phyloP scores from a whole-genome alignment of 768 basidiomycete genomes.

The Lentinula detonsa region DNA sequence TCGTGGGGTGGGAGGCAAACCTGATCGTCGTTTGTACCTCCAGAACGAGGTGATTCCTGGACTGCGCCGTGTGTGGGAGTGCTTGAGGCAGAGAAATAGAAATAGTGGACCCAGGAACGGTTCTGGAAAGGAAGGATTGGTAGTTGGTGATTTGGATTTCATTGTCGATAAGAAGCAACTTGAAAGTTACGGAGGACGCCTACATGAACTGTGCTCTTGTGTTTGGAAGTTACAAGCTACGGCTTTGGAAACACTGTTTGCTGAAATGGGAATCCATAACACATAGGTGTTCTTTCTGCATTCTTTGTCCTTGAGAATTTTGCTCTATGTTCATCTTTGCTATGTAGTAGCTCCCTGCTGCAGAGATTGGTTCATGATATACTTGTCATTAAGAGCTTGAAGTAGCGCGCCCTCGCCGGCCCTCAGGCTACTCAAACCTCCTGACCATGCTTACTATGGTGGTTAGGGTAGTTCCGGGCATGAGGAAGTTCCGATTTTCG shows the following conservation, averaged over 20 bases:
- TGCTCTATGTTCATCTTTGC: no score
- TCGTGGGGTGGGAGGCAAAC: constrained; percentile 16
- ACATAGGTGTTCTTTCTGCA: no score
- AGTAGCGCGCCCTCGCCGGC: no score
- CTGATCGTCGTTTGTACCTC: constrained; percentile 8
- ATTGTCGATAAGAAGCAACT: constrained; percentile 16
- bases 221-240: background rate
- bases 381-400: no score
- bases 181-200: constrained; percentile 14
- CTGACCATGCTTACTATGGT: no score
- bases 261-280: background rate
- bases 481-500: no score
- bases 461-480: no score
- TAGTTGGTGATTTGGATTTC: constrained; percentile 21
- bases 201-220: constrained; percentile 13
- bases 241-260: background rate
- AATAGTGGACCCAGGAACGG: no score
- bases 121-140: constrained; percentile 11
- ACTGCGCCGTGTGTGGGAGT: constrained; percentile 19
- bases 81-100: constrained; percentile 11
- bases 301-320: no score
- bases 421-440: no score
- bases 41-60: constrained; percentile 10
- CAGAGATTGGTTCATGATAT: no score
- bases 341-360: no score